phyloP scores from a whole-genome alignment of 208 protist genomes.

The Wallacemonas sp. region DNA sequence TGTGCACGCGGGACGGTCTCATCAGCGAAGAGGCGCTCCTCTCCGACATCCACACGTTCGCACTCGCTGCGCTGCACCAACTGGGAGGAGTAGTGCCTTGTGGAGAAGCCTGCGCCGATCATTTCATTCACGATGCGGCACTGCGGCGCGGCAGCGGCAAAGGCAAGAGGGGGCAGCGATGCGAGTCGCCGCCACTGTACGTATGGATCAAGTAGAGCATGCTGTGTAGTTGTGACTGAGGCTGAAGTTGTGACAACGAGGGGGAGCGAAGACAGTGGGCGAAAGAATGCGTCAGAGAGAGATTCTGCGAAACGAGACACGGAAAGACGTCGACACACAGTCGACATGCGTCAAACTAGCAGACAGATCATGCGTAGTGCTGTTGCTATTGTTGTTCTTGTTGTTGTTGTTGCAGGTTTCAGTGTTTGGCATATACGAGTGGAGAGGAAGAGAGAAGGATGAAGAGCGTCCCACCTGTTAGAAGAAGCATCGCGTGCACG shows the following conservation, averaged over 20 bases:
- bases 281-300: no score
- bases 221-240: background rate
- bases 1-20: background rate
- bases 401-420: no score
- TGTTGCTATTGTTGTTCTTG: no score
- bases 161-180: background rate
- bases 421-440: no score
- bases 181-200: background rate
- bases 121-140: conserved; percentile 4
- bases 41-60: background rate
- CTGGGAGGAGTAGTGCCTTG: conserved; percentile 1
- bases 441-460: no score
- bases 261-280: background rate
- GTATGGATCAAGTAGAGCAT: background rate
- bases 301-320: no score
- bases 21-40: background rate
- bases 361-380: no score
- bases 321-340: no score
- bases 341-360: no score
- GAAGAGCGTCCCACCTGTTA: no score
- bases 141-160: conserved; percentile 1
- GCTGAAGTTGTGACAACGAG: background rate
- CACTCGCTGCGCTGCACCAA: background rate
- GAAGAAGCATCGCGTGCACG: no score
- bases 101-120: conserved; percentile 1